phyloP scores from a whole-genome alignment of 192 early-diverging fungal species.

The Physocladia obscura region DNA sequence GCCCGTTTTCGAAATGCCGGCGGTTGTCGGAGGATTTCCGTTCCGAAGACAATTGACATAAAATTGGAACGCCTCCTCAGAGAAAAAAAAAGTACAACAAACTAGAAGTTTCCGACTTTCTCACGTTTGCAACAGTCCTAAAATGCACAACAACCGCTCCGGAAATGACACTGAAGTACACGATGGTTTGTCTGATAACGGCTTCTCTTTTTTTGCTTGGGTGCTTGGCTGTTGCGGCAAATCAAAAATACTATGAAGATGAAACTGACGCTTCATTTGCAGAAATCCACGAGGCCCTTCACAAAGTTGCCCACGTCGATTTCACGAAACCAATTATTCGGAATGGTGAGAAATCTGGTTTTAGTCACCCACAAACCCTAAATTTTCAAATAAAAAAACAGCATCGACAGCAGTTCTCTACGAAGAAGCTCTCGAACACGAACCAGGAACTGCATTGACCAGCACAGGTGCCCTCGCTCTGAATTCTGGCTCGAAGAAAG shows the following conservation, averaged over 20 bases:
- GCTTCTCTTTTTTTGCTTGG: no score
- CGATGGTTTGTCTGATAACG: not conserved
- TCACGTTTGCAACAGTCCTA: no score
- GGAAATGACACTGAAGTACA: not conserved
- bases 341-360: slow-evolving; percentile 48
- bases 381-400: not conserved
- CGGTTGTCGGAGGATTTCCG: no score
- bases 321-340: slow-evolving; percentile 79
- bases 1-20: not conserved
- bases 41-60: no score
- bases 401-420: slow-evolving; percentile 67
- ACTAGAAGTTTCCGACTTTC: not conserved
- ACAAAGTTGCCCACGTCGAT: slow-evolving; percentile 75
- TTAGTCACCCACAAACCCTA: not conserved
- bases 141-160: not conserved
- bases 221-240: no score
- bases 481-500: slow-evolving; percentile 86
- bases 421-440: slow-evolving; percentile 85
- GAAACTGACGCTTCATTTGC: not conserved
- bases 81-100: not conserved
- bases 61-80: not conserved
- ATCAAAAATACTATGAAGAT: no score
- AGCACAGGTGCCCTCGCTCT: slow-evolving; percentile 88
- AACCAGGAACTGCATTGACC: slow-evolving; percentile 85
- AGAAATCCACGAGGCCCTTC: slow-evolving; percentile 65